Percentiles rank a stretch among this genome's conserved stretches.
These are phyloP conservation scores for Fusarium foetens DNA, from an alignment of 2,329 filamentous ascomycete species.

Conservation along the genomic window DNA sequence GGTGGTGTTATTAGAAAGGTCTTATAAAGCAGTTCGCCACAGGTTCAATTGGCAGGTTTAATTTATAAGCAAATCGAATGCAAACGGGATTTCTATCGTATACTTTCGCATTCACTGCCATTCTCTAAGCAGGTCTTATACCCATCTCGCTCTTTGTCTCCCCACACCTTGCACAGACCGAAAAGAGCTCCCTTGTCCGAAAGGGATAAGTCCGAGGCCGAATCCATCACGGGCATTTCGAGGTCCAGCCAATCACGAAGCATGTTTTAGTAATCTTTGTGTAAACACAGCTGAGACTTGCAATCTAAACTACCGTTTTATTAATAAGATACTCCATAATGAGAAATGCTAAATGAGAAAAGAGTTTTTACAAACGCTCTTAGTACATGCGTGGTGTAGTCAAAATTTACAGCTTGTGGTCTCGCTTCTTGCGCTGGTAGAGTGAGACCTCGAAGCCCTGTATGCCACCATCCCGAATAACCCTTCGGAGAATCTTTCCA, in stretches of 20 bases:
- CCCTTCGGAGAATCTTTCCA: slow-evolving; percentile 59
- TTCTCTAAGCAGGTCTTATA: slow-evolving; percentile 29
- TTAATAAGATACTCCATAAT: not conserved
- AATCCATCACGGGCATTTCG: not conserved
- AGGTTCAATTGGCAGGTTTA: not conserved
- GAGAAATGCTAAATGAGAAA: not conserved
- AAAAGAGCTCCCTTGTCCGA: slow-evolving; percentile 18
- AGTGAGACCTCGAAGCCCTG: slow-evolving; percentile 45
- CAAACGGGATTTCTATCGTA: not conserved
- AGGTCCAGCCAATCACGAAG: slow-evolving; percentile 44
- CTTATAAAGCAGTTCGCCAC: slow-evolving; percentile 17
- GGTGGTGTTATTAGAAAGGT: slow-evolving; percentile 8
- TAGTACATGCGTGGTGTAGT: not conserved
- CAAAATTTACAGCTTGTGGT: slow-evolving; percentile 30
- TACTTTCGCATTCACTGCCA: not conserved
- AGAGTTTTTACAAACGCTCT: not conserved
- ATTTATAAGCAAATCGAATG: slow-evolving; percentile 7
- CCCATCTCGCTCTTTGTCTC: slow-evolving; percentile 20
- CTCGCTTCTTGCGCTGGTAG: slow-evolving; percentile 42
- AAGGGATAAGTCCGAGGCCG: slow-evolving; percentile 23
- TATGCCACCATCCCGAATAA: slow-evolving; percentile 55
- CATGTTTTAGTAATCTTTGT: slow-evolving; percentile 49
- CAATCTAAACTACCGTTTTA: not conserved
- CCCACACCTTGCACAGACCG: slow-evolving; percentile 21
- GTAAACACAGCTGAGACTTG: slow-evolving; percentile 33